A percentile compares a stretch with the other conserved stretches of the same genome.
Evolutionary conservation across 495 filamentous ascomycete genomes (phyloP).

Genomic region (Xanthoparmelia taractica): DNA sequence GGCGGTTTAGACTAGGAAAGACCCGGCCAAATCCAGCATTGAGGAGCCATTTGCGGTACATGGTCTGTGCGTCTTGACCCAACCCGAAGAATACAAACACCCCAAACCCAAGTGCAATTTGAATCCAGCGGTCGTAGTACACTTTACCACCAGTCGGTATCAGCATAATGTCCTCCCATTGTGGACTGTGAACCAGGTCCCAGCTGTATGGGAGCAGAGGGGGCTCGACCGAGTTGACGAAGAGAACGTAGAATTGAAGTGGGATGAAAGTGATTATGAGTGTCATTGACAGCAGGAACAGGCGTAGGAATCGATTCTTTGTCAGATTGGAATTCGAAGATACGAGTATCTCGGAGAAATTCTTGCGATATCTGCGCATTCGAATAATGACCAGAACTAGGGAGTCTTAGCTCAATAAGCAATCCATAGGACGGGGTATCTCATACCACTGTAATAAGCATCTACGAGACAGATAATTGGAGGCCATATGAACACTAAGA

Average conservation of each 20-base stretch:
- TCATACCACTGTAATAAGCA: slow-evolving; percentile 61
- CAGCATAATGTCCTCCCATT: slow-evolving; percentile 55
- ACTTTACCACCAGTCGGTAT: slow-evolving; percentile 49
- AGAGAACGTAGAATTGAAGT: slow-evolving; percentile 52
- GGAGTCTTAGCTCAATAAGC: slow-evolving; percentile 16
- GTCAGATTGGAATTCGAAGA: slow-evolving; percentile 49
- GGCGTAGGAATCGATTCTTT: slow-evolving; percentile 66
- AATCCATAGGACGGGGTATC: background rate
- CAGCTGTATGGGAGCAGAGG: slow-evolving; percentile 46
- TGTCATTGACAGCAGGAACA: slow-evolving; percentile 64
- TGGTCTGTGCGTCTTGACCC: slow-evolving; percentile 63
- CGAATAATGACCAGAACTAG: slow-evolving; percentile 58
- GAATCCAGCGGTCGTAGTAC: slow-evolving; percentile 60
- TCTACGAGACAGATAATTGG: slow-evolving; percentile 56
- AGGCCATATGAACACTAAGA: slow-evolving; percentile 59
- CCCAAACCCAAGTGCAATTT: slow-evolving; percentile 50
- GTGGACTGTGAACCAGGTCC: slow-evolving; percentile 45
- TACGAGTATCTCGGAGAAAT: slow-evolving; percentile 52
- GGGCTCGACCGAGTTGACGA: slow-evolving; percentile 36
- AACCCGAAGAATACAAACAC: slow-evolving; percentile 77
- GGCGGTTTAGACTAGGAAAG: slow-evolving; percentile 32
- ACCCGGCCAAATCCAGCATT: slow-evolving; percentile 43
- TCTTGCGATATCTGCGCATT: slow-evolving; percentile 55
- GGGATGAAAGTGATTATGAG: slow-evolving; percentile 63
- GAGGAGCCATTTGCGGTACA: slow-evolving; percentile 55